phyloP scores from a whole-genome alignment of 179 eudicot genomes.

The Heliamphora pulchella region DNA sequence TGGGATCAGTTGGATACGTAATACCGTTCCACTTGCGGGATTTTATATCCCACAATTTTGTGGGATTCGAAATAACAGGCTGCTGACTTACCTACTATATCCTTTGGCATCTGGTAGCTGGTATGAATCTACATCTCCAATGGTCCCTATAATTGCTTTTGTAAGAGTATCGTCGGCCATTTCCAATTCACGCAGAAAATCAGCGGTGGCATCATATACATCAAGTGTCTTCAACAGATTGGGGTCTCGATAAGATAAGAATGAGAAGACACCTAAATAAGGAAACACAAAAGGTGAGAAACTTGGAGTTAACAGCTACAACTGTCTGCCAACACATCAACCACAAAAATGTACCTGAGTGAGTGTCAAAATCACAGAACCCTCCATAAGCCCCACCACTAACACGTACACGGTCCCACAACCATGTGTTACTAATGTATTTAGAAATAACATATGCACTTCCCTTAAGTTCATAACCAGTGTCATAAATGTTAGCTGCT shows the following conservation, averaged over 20 bases:
- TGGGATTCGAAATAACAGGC: neutral
- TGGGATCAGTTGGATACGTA: too few species aligned
- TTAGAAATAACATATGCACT: slow-evolving; percentile 94
- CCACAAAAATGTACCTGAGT: slow-evolving; percentile 51
- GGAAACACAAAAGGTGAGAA: slow-evolving; percentile 6
- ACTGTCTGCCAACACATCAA: neutral
- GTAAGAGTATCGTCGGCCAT: slow-evolving; percentile 91
- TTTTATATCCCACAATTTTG: too few species aligned
- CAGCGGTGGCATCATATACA: slow-evolving; percentile 79
- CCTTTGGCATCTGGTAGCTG: slow-evolving; percentile 99
- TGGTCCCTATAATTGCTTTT: slow-evolving; percentile 96
- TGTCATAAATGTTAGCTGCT: slow-evolving; percentile 81
- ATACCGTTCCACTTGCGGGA: too few species aligned
- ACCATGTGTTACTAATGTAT: slow-evolving; percentile 82
- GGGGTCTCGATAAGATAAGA: slow-evolving; percentile 91
- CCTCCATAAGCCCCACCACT: slow-evolving; percentile 99
- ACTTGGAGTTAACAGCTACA: slow-evolving; percentile 1
- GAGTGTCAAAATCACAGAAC: slow-evolving; percentile 89
- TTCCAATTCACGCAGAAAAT: slow-evolving; percentile 71
- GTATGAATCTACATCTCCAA: slow-evolving; percentile 89
- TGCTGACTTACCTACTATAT: slow-evolving; percentile 69
- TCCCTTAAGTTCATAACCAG: slow-evolving; percentile 80
- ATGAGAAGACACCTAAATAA: slow-evolving; percentile 76
- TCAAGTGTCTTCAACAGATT: slow-evolving; percentile 91
- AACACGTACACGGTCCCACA: slow-evolving; percentile 99